Evolutionary conservation across 2,329 filamentous ascomycete species (phyloP), one percentile per base, ranked within the genome.

Genomic region (Fusarium tuaranense): DNA sequence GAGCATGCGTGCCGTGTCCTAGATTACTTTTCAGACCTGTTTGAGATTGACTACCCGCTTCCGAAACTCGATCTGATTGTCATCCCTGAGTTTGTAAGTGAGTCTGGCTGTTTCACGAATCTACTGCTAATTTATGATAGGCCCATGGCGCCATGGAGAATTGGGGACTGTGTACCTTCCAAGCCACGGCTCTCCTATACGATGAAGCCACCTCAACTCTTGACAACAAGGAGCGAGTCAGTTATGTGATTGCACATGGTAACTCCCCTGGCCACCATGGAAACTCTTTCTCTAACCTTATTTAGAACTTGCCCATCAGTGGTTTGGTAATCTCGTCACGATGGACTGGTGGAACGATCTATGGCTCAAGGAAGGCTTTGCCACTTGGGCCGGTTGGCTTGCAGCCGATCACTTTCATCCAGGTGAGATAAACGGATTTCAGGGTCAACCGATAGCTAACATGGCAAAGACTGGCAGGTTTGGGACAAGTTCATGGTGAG

Each of bases 341-440:
- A 97, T 97, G 95, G 94, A 97, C 82, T 97, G 95, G 94, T 96
- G 94, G 94, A 94, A 92, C 80, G 93, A 97, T 84, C 88, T 96
- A 36, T 97, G 95, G 95, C 88, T 97, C 59, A 97, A 97, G 80
- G 95, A 98, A 83, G 95, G 95, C 13, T 99, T 98, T 81, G 96
- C 97, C 39, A 98, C 97, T 3, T 98, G 95, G 95, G 95, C 98
- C 53, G 96, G 95, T 65, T 98, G 95, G 95, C 89, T 95, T 70
- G 95, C 95, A 10, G 91, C 95, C 65, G 94, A 98, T 81, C 89
- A 97, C 80, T 91, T 98, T 63, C 94, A 98, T 83, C 96, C 96
- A 6, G 96, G 27, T 27, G 27, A 27, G 27, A 27, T 7, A 27
- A 25, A 25, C 25, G 25, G 25, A 25, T 27, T 27, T 27, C 27